Base-by-base conservation (phyloP, 257 asterid genomes). In the Nyctanthes arbortristis region DNA sequence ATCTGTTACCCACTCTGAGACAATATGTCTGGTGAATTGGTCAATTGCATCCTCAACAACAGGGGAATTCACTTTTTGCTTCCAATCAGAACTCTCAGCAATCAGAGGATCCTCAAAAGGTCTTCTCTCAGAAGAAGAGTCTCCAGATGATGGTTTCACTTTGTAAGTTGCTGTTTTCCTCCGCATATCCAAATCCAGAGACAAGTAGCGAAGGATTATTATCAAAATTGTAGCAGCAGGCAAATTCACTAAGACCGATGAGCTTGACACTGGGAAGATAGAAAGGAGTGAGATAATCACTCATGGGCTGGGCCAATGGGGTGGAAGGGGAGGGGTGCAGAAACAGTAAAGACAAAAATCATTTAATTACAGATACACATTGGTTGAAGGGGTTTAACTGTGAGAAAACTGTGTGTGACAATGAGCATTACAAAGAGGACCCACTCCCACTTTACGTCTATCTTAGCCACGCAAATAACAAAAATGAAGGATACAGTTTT, bases 1-100 rank as follows among this genome's bases (percentile, higher is more conserved):
- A 73, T 85, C 87, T 64, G 97, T 87, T 71, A 94, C 96, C 97
- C 97, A 94, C 84, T 94, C 99, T 36, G 97, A 91, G 77, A 94
- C 91, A 34, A 91, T 84, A 73, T 91, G 99, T 79, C 89, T 81
- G 34, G 85, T 83, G 83, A 94, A 94, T 27, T 84, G 87, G 65
- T 91, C 96, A 67, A 94, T 87, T 67, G 99, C 96, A 61, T 88
- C 93, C 85, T 91, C 99, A 68, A 91, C 99, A 67, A 81, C 76
- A 40, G 95, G 95, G 18, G 99, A 94, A 85, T 85, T 89, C 73
- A 94, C 97, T 84, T 91, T 91, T 58, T 28, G 80, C 84, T 85
- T 89, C 99, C 97, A 94, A 68, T 88, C 90, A 65, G 93, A 79
- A 78, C 75, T 84, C 75, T 81, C 86, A 58, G 65, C 43, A 65